Evolutionary conservation across 2,329 filamentous ascomycete genomes (phyloP).

Genomic region (Neophaeococcomyces mojaviensis): DNA sequence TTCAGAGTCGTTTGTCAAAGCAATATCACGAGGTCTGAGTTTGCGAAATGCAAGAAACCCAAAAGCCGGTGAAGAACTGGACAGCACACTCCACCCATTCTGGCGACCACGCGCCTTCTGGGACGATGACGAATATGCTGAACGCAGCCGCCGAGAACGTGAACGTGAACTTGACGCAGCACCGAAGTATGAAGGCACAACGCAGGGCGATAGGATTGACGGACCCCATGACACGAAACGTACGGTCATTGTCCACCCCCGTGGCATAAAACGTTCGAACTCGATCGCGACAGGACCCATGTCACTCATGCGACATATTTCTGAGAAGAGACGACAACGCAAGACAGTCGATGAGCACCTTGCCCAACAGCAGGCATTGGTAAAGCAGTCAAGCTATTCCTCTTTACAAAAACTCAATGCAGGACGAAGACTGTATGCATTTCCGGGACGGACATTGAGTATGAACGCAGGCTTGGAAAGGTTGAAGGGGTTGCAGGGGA

Average conservation of each 20-base stretch:
- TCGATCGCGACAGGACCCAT: conserved; percentile 32
- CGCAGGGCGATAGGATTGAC: conserved; percentile 50
- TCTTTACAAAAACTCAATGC: conserved; percentile 15
- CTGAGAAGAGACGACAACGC: conserved; percentile 25
- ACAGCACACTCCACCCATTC: conserved; percentile 50
- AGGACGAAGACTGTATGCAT: conserved; percentile 25
- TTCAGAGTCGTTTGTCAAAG: conserved; percentile 33
- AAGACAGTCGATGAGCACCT: conserved; percentile 13
- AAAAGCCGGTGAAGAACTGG: conserved; percentile 36
- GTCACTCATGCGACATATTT: conserved; percentile 28
- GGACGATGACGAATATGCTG: conserved; percentile 45
- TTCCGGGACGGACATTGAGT: conserved; percentile 30
- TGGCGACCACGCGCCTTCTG: conserved; percentile 59
- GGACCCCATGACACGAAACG: conserved; percentile 26
- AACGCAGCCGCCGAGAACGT: conserved; percentile 31
- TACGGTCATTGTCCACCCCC: no score
- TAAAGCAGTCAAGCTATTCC: conserved; percentile 25
- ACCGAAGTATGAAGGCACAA: conserved; percentile 29
- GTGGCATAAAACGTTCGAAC: conserved; percentile 23
- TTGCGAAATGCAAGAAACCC: conserved; percentile 35
- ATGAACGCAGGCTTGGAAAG: conserved; percentile 25
- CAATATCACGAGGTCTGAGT: conserved; percentile 33
- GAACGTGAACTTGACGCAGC: conserved; percentile 35
- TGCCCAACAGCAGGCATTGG: conserved; percentile 4
- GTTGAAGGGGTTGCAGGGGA: background rate